Percentiles rank a stretch among this genome's conserved stretches.
These are phyloP conservation scores for Chenopodium album DNA, from an alignment of 148 eudicot species.

Conservation along the genomic window DNA sequence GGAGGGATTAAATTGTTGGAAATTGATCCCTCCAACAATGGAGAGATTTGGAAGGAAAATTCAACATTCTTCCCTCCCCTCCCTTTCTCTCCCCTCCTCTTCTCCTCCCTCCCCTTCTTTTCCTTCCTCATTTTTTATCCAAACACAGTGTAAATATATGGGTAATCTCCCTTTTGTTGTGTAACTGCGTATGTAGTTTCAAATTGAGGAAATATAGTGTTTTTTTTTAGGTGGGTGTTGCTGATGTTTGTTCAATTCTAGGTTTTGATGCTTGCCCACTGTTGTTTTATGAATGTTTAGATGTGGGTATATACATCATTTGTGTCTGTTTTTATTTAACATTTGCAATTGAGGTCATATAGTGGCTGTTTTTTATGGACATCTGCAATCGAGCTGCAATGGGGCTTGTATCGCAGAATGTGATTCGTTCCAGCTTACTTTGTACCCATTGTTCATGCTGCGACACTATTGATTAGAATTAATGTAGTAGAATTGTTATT, in stretches of 20 bases:
- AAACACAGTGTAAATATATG: not conserved
- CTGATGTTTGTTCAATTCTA: conserved; percentile 13
- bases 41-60: too few species aligned
- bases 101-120: too few species aligned
- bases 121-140: too few species aligned
- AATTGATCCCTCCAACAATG: too few species aligned
- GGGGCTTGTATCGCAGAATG: not conserved
- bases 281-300: not conserved
- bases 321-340: not conserved
- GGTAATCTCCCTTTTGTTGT: not conserved
- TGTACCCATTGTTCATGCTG: not conserved
- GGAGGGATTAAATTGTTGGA: too few species aligned
- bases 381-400: not conserved
- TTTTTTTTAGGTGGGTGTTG: conserved; percentile 21
- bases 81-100: too few species aligned
- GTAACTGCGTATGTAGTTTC: not conserved
- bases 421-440: not conserved
- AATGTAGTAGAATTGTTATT: not conserved
- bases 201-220: not conserved
- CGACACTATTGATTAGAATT: not conserved
- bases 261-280: conserved; percentile 9
- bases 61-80: too few species aligned
- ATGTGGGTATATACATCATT: not conserved
- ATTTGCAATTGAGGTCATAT: too few species aligned
- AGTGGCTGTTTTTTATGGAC: not conserved